Evolutionary conservation across 1,284 basidiomycete genomes (phyloP).

Genomic region (Cutaneotrichosporon sp.): DNA sequence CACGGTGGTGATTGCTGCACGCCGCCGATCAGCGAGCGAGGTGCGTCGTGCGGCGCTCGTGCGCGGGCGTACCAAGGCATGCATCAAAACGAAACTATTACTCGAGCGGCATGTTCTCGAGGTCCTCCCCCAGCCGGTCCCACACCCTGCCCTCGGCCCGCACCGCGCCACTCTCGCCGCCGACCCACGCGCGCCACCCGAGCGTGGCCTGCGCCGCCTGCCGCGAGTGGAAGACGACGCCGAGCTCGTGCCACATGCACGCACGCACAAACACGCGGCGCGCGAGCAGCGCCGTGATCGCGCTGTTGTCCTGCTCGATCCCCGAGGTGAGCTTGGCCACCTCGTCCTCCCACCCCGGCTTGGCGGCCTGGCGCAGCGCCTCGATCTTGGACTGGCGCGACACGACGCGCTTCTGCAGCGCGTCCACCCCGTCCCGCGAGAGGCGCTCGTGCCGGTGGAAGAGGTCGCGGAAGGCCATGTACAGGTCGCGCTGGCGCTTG

Average conservation of each 20-base stretch:
- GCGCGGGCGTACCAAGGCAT: no score
- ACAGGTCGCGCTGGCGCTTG: conserved; percentile 81
- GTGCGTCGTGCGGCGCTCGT: no score
- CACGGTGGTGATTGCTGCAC: no score
- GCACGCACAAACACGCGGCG: conserved; percentile 79
- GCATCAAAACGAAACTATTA: conserved; percentile 47
- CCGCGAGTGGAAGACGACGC: conserved; percentile 80
- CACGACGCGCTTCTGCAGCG: conserved; percentile 80
- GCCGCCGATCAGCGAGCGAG: no score
- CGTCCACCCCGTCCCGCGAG: conserved; percentile 79
- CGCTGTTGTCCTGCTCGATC: conserved; percentile 47
- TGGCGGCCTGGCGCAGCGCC: conserved; percentile 65
- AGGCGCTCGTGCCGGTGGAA: conserved; percentile 79
- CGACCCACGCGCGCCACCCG: conserved; percentile 68
- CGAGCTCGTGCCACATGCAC: conserved; percentile 89
- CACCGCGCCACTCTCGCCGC: conserved; percentile 68
- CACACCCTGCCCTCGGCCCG: conserved; percentile 68
- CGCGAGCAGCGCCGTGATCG: conserved; percentile 66
- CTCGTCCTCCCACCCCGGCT: conserved; percentile 79
- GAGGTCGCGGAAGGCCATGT: conserved; percentile 78
- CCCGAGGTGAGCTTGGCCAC: conserved; percentile 65
- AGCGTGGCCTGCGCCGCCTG: conserved; percentile 79
- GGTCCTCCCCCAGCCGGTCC: conserved; percentile 66
- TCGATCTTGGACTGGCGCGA: conserved; percentile 72
- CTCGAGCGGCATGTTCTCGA: conserved; percentile 81